Evolutionary conservation across 139 green algal genomes (phyloP).

Genomic region (Ulvella scutata): DNA sequence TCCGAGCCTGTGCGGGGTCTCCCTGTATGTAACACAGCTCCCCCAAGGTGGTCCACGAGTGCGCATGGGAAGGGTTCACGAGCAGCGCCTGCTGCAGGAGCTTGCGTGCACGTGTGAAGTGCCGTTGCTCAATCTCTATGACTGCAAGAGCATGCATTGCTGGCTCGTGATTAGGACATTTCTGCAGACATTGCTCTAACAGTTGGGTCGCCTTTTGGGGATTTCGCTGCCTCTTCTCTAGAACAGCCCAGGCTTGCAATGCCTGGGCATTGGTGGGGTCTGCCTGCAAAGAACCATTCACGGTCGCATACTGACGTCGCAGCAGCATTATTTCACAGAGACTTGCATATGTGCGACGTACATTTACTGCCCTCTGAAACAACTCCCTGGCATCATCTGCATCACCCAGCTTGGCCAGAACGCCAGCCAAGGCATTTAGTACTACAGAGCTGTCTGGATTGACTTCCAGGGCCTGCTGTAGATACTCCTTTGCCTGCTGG

Average conservation of each 20-base stretch:
- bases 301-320: background rate
- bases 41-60: background rate
- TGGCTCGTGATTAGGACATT: background rate
- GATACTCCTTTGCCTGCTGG: background rate
- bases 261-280: background rate
- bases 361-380: background rate
- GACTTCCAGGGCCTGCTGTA: background rate
- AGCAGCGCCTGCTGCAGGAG: background rate
- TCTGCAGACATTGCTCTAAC: background rate
- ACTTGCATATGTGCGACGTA: background rate
- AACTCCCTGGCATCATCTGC: background rate
- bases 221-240: background rate
- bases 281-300: background rate
- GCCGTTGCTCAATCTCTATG: background rate
- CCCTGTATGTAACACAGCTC: background rate
- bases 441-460: background rate
- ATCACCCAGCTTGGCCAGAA: background rate
- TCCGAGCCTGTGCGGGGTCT: background rate
- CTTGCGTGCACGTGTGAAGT: background rate
- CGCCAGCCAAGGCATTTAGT: background rate
- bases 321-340: background rate
- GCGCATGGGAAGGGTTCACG: background rate
- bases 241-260: background rate
- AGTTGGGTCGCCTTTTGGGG: background rate
- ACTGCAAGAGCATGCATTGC: background rate